Percentiles rank a stretch among this genome's conserved stretches.
phyloP scores from a whole-genome alignment of 129 eudicot genomes.

The Saposhnikovia divaricata region DNA sequence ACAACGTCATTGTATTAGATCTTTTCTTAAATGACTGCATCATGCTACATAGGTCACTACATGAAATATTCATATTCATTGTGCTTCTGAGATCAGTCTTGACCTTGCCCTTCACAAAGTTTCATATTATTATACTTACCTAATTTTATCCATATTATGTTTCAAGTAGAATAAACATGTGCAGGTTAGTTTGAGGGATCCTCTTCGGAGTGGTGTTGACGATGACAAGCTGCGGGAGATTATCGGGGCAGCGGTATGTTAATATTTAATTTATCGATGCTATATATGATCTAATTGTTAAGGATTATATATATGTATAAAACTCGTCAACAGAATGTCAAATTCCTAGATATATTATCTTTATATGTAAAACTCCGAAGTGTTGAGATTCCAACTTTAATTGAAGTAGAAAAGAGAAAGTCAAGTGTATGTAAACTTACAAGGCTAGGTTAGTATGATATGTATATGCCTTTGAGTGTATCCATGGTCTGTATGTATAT shows the following conservation, averaged over 20 bases:
- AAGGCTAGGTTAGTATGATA: neutral
- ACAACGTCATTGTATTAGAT: too few relatives aligned
- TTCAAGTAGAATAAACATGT: constrained; percentile 4
- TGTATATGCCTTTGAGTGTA: neutral
- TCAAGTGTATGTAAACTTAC: neutral
- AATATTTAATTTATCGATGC: neutral
- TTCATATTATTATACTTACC: neutral
- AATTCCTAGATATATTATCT: neutral
- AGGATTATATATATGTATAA: neutral
- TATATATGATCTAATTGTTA: neutral
- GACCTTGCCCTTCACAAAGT: neutral
- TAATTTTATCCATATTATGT: neutral
- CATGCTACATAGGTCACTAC: too few relatives aligned
- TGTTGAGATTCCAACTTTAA: neutral
- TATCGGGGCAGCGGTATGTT: constrained; percentile 81
- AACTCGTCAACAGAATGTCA: neutral
- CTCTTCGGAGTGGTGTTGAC: constrained; percentile 78
- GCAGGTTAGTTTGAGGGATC: constrained; percentile 98
- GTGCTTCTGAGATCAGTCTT: neutral
- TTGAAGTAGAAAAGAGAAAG: neutral
- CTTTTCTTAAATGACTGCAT: too few relatives aligned
- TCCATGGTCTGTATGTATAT: neutral
- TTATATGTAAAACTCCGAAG: neutral
- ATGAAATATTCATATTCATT: too few relatives aligned
- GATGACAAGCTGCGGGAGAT: constrained; percentile 68